phyloP scores from a whole-genome alignment of 2,329 filamentous ascomycete species.

The Pochonia chlamydosporia region DNA sequence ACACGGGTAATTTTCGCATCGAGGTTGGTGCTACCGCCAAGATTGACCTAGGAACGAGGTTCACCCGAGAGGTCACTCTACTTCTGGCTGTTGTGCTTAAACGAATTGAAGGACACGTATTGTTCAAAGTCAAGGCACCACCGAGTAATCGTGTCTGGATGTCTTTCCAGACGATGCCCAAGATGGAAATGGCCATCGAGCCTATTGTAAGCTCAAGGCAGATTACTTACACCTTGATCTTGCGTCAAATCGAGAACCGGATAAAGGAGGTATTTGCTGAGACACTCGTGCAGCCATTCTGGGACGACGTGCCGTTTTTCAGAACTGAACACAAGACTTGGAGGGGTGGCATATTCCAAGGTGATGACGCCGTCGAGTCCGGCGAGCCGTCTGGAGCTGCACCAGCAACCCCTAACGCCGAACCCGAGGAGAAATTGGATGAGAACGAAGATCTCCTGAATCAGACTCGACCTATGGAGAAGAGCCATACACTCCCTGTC shows the following conservation, averaged over 20 bases:
- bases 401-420: constrained; percentile 38
- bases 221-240: constrained; percentile 88
- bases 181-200: constrained; percentile 90
- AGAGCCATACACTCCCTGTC: constrained; percentile 45
- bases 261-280: constrained; percentile 93
- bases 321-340: constrained; percentile 71
- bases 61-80: constrained; percentile 86
- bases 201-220: constrained; percentile 93
- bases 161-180: constrained; percentile 87
- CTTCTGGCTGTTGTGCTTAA: constrained; percentile 81
- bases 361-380: constrained; percentile 40
- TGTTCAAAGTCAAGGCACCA: constrained; percentile 87
- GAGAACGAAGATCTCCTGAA: constrained; percentile 31
- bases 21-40: constrained; percentile 90
- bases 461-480: constrained; percentile 45
- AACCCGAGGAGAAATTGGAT: constrained; percentile 44
- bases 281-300: constrained; percentile 85
- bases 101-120: constrained; percentile 75
- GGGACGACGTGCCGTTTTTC: constrained; percentile 93
- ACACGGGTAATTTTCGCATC: constrained; percentile 81
- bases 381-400: constrained; percentile 14
- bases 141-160: constrained; percentile 97
- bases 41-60: constrained; percentile 80
- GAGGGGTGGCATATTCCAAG: constrained; percentile 77
- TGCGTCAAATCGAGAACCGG: constrained; percentile 87